A percentile compares a stretch with the other conserved stretches of the same genome.
phyloP scores from a whole-genome alignment of 768 basidiomycete genomes.

The Candolleomyces efflorescens region DNA sequence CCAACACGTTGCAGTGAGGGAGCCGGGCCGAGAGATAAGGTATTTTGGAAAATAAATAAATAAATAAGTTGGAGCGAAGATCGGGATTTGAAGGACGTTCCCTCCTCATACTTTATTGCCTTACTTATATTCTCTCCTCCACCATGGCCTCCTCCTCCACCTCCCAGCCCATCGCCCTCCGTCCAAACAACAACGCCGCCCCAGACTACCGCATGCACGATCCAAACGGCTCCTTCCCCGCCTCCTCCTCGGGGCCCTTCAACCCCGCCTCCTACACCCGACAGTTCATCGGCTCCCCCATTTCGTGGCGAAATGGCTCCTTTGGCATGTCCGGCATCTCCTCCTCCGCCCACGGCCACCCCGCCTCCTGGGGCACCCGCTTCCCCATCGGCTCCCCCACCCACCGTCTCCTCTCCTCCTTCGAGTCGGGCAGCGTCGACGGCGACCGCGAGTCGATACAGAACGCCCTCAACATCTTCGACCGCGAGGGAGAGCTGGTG shows the following conservation, averaged over 20 bases:
- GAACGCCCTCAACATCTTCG: slow-evolving; percentile 63
- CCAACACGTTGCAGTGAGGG: too few species aligned
- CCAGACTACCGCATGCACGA: slow-evolving; percentile 34
- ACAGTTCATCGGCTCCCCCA: slow-evolving; percentile 66
- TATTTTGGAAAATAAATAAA: background rate
- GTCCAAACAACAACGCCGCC: slow-evolving; percentile 17
- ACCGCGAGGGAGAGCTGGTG: slow-evolving; percentile 71
- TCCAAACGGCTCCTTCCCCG: slow-evolving; percentile 47
- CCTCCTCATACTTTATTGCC: slow-evolving; percentile 3
- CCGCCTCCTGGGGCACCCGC: slow-evolving; percentile 53
- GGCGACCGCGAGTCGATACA: slow-evolving; percentile 49
- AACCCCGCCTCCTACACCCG: slow-evolving; percentile 65
- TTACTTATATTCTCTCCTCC: slow-evolving; percentile 6
- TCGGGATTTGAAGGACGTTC: background rate
- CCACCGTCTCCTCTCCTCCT: slow-evolving; percentile 12
- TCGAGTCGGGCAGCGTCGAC: slow-evolving; percentile 42
- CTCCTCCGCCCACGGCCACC: slow-evolving; percentile 60
- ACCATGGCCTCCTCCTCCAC: slow-evolving; percentile 23
- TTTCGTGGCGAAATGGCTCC: slow-evolving; percentile 67
- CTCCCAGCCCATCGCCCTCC: slow-evolving; percentile 47
- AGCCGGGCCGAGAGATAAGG: too few species aligned
- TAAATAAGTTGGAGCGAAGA: slow-evolving; percentile 7
- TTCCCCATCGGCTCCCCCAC: slow-evolving; percentile 9
- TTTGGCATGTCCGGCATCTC: slow-evolving; percentile 52
- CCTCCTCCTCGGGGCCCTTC: slow-evolving; percentile 43